These are phyloP conservation scores for Botrytis medusae DNA, from an alignment of 2,329 filamentous ascomycete species.

Conservation along the genomic window DNA sequence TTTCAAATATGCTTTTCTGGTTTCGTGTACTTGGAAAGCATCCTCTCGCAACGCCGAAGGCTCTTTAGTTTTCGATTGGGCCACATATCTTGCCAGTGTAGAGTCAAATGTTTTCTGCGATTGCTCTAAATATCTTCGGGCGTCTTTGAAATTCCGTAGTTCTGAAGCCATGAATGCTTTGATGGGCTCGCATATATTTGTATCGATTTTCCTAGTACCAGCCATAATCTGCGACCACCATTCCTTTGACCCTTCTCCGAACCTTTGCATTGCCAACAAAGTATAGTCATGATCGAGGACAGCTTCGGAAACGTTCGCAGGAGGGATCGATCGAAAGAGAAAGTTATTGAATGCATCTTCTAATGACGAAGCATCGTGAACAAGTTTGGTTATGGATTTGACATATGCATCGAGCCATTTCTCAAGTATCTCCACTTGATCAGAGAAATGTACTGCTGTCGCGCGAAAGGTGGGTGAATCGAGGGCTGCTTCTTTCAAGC, in stretches of 20 bases:
- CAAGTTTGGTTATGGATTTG: constrained; percentile 60
- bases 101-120: constrained; percentile 83
- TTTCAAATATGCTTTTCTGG: constrained; percentile 84
- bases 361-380: constrained; percentile 66
- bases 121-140: constrained; percentile 70
- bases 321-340: constrained; percentile 72
- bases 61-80: constrained; percentile 90
- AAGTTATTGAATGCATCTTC: constrained; percentile 79
- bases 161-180: constrained; percentile 75
- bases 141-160: constrained; percentile 82
- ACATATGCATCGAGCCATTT: constrained; percentile 81
- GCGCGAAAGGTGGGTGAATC: constrained; percentile 96
- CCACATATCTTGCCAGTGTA: constrained; percentile 76
- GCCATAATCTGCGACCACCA: constrained; percentile 78
- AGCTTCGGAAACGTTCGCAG: constrained; percentile 72
- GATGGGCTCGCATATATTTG: constrained; percentile 77
- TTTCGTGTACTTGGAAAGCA: constrained; percentile 92
- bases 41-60: constrained; percentile 88
- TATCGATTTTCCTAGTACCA: constrained; percentile 75
- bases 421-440: constrained; percentile 89
- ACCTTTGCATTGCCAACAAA: constrained; percentile 77
- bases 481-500: constrained; percentile 89
- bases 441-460: constrained; percentile 79
- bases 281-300: constrained; percentile 95
- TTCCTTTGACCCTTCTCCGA: constrained; percentile 82